Percentiles rank a stretch among this genome's conserved stretches.
Evolutionary conservation across 106 monocot genomes (phyloP).

Genomic region (Acorus gramineus): DNA sequence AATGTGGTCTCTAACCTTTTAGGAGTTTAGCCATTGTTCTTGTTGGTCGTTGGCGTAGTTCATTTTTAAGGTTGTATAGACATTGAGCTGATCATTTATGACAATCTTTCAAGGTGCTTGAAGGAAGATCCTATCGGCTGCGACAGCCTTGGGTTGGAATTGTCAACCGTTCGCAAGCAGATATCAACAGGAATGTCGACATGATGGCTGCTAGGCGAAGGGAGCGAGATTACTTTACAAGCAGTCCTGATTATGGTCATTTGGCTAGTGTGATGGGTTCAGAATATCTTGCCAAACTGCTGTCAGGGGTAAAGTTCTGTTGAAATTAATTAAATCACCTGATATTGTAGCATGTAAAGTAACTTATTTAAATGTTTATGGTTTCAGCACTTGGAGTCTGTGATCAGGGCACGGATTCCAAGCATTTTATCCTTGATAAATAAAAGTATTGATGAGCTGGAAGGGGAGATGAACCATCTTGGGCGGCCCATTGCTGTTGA

Average conservation of each 20-base stretch:
- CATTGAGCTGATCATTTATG: not conserved
- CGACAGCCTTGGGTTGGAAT: slow-evolving; percentile 39
- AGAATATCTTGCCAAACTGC: slow-evolving; percentile 46
- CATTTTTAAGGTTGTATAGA: too few species aligned
- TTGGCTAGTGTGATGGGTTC: slow-evolving; percentile 40
- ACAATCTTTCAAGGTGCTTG: slow-evolving; percentile 26
- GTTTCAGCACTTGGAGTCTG: slow-evolving; percentile 59
- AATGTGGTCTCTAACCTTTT: too few species aligned
- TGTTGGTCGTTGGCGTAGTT: too few species aligned
- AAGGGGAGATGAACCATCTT: slow-evolving; percentile 55
- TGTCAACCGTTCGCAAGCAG: slow-evolving; percentile 10
- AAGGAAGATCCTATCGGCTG: slow-evolving; percentile 37
- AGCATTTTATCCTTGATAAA: slow-evolving; percentile 60
- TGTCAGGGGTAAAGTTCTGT: slow-evolving; percentile 20
- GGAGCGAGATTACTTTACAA: too few species aligned
- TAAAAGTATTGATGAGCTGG: slow-evolving; percentile 61
- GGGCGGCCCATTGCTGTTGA: slow-evolving; percentile 59
- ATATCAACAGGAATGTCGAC: too few species aligned
- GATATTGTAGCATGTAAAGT: not conserved
- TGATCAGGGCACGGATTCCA: slow-evolving; percentile 58
- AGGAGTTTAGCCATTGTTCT: too few species aligned
- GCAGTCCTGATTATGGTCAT: slow-evolving; percentile 24
- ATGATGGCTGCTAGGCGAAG: too few species aligned
- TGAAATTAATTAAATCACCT: too few species aligned
- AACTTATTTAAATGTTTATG: not conserved